Evolutionary conservation across 768 basidiomycete genomes (phyloP).

Genomic region (Neoboletus brunneissimus): DNA sequence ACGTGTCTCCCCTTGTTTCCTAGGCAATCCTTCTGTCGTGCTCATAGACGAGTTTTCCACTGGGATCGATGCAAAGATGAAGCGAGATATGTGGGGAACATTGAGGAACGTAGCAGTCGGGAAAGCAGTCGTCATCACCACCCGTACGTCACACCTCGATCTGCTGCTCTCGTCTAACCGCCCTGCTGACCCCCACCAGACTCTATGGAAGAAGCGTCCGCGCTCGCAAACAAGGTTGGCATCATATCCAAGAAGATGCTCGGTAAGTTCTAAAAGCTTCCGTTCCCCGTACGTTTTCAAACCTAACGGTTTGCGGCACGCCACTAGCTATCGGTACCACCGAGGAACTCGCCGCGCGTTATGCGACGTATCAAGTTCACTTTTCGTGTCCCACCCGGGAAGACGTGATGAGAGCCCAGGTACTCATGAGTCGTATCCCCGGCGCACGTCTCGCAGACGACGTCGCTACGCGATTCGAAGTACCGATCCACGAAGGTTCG

Average conservation of each 20-base stretch:
- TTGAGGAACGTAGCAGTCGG: constrained; percentile 61
- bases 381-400: constrained; percentile 65
- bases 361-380: constrained; percentile 76
- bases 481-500: constrained; percentile 43
- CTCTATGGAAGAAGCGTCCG: constrained; percentile 84
- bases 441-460: constrained; percentile 67
- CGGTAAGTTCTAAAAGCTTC: constrained; percentile 38
- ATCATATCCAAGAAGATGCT: constrained; percentile 71
- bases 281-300: neutral
- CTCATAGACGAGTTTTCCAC: constrained; percentile 84
- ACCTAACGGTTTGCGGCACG: no score
- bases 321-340: constrained; percentile 64
- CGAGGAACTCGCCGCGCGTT: constrained; percentile 58
- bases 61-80: constrained; percentile 80
- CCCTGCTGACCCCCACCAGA: constrained; percentile 36
- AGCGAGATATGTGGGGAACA: constrained; percentile 80
- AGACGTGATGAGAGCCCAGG: constrained; percentile 54
- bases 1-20: neutral
- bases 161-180: neutral
- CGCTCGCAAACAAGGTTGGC: constrained; percentile 71
- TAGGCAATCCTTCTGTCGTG: constrained; percentile 73
- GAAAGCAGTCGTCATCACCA: constrained; percentile 71
- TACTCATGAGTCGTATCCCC: constrained; percentile 60
- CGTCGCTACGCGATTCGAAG: constrained; percentile 73
- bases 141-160: constrained; percentile 44